These are phyloP conservation scores for Vigna nakashimae DNA, from an alignment of 306 rosid species.

Conservation along the genomic window DNA sequence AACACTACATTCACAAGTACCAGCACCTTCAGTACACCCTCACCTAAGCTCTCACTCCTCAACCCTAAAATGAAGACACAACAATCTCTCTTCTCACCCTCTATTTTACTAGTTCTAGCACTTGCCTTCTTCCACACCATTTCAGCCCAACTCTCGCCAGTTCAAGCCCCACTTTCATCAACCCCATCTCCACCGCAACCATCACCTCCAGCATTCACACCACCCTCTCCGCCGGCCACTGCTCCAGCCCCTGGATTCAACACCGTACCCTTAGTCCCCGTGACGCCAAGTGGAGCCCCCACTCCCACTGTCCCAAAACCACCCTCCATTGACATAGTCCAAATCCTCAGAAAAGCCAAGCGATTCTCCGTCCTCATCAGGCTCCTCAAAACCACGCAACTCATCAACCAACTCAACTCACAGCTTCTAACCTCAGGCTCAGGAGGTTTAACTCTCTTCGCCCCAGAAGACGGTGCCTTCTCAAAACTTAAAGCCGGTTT, in stretches of 20 bases:
- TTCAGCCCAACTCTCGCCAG: conserved; percentile 49
- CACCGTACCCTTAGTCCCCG: conserved; percentile 47
- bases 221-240: conserved; percentile 15
- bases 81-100: conserved; percentile 43
- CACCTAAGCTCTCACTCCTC: conserved; percentile 1
- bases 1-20: background rate
- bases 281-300: conserved; percentile 43
- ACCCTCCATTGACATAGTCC: conserved; percentile 50
- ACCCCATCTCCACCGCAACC: conserved; percentile 7
- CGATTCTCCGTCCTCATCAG: conserved; percentile 58
- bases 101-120: conserved; percentile 38
- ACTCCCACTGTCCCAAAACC: conserved; percentile 52
- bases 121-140: conserved; percentile 33
- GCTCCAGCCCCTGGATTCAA: conserved; percentile 47
- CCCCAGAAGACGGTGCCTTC: conserved; percentile 66
- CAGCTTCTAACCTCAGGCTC: conserved; percentile 59
- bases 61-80: conserved; percentile 40
- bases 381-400: conserved; percentile 57
- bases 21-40: background rate
- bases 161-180: conserved; percentile 43
- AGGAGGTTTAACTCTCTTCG: conserved; percentile 62
- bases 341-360: conserved; percentile 63
- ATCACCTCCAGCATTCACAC: conserved; percentile 10
- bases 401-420: conserved; percentile 56
- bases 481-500: conserved; percentile 71